A percentile compares a stretch with the other conserved stretches of the same genome.
Conservation (phyloP, 2,329 filamentous ascomycete species). For the Aspergillus calidoustus region DNA sequence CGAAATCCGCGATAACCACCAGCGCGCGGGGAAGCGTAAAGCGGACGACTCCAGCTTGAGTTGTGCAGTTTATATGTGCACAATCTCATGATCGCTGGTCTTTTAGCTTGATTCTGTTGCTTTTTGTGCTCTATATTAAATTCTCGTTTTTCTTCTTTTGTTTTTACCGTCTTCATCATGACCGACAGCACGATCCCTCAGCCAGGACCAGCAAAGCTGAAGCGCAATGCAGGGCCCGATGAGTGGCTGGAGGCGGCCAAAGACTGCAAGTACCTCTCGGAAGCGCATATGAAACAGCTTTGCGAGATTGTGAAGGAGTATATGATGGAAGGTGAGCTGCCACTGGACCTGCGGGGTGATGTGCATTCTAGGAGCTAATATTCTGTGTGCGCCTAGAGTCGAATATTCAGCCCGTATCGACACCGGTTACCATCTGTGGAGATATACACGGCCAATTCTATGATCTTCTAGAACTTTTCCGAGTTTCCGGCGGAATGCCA, state of each 20-base stretch:
- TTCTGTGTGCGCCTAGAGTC: constrained; percentile 66
- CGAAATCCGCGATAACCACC: constrained; percentile 12
- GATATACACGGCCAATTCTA: constrained; percentile 99
- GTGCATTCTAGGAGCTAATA: constrained; percentile 16
- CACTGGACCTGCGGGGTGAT: neutral
- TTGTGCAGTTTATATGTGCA: constrained; percentile 6
- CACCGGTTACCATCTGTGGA: constrained; percentile 94
- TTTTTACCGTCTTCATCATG: constrained; percentile 32
- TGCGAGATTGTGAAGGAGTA: constrained; percentile 99
- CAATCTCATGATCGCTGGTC: neutral
- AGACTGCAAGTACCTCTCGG: constrained; percentile 94
- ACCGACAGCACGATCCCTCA: constrained; percentile 71
- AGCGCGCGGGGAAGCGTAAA: constrained; percentile 8
- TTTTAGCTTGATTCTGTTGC: neutral
- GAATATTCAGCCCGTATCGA: constrained; percentile 97
- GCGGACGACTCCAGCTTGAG: neutral
- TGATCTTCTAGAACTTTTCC: constrained; percentile 94
- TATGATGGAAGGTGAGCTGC: constrained; percentile 83
- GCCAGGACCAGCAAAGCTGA: constrained; percentile 85
- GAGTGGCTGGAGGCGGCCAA: constrained; percentile 98
- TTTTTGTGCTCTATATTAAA: neutral
- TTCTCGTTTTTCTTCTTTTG: neutral
- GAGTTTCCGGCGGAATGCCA: constrained; percentile 95
- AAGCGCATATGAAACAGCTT: constrained; percentile 96
- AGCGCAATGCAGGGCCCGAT: constrained; percentile 82